Base-by-base conservation (phyloP, 2,329 filamentous ascomycete genomes). In the Xylariaceae sp. region DNA sequence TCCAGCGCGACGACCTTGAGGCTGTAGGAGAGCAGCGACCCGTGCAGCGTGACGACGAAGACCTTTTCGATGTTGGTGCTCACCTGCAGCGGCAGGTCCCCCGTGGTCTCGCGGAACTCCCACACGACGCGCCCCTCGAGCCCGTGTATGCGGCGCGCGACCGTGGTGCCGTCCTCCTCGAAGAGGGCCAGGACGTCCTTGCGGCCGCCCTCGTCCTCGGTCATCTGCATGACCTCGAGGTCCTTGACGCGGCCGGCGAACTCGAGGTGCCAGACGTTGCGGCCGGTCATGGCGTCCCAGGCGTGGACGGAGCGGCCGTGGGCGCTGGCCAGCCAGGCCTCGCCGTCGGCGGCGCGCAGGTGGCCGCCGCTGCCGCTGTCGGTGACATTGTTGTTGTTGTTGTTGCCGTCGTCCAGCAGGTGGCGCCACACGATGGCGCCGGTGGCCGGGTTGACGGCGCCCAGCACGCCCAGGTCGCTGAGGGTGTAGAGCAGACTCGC, bases 401-500 rank as follows among this genome's bases (percentile, higher is more conserved):
- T n/a, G n/a, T n/a, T n/a, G n/a, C n/a, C n/a, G n/a, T n/a, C n/a
- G n/a, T n/a, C n/a, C 29, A 94, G 59, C 33, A 76, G 64, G 52
- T 95, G 90, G 35, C 92, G 75, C 92, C 92, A 98, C 2, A 95
- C 74, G 12, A 95, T 55, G 3, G 75, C 71, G 13, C 92, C 90
- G 53, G 82, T 89, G 54, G 80, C 83, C 2, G 92, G 92, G 50
- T 95, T 93, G 29, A 96, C 72, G 2, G 90, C 90, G 31, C 86
- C 92, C 13, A 98, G 61, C 2, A 95, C 75, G 23, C 80, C 77
- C 31, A 88, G 72, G 37, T 95, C 85, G 44, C 86, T 93, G 28
- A 96, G 66, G 0, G 92, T 93, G 59, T 95, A 98, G 33, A 98
- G 72, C 23, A 98, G 71, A 34, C 85, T 90, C 22, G 89, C 89